These are phyloP conservation scores for Diplodia mutila DNA, from an alignment of 2,329 filamentous ascomycete species.

Conservation along the genomic window DNA sequence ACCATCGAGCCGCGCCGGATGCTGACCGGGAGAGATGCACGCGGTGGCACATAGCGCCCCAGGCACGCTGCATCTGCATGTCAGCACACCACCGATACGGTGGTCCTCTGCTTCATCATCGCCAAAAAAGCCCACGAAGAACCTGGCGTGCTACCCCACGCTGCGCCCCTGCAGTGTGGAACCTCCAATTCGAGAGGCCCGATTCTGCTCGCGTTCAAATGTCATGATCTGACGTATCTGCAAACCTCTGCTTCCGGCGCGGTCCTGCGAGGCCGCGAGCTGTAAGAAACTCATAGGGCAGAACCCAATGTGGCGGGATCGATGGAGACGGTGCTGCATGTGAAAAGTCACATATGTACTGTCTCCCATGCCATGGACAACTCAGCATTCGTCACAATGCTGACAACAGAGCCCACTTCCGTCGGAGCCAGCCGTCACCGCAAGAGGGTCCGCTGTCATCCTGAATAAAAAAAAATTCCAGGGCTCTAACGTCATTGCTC, in stretches of 20 bases:
- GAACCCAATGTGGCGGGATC: neutral
- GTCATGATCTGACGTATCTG: constrained; percentile 11
- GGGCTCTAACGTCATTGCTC: neutral
- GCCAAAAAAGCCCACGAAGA: neutral
- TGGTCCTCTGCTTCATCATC: neutral
- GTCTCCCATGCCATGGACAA: neutral
- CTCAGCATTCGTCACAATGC: constrained; percentile 7
- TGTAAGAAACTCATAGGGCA: too few relatives aligned
- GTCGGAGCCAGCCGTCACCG: neutral
- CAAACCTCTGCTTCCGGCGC: neutral
- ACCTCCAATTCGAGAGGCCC: neutral
- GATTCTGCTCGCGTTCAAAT: neutral
- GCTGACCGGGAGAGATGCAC: constrained; percentile 14
- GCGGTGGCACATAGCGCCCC: constrained; percentile 18
- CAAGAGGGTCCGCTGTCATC: neutral
- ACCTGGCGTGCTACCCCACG: neutral
- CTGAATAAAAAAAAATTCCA: neutral
- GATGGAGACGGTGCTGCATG: neutral
- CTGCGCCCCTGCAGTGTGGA: neutral
- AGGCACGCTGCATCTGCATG: constrained; percentile 19
- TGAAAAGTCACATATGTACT: neutral
- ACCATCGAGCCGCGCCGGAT: neutral
- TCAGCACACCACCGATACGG: constrained; percentile 1
- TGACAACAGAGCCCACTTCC: constrained; percentile 1
- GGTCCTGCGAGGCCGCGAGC: neutral